Base-by-base conservation (phyloP, 805 yeast genomes). In the Candida suzukii region DNA sequence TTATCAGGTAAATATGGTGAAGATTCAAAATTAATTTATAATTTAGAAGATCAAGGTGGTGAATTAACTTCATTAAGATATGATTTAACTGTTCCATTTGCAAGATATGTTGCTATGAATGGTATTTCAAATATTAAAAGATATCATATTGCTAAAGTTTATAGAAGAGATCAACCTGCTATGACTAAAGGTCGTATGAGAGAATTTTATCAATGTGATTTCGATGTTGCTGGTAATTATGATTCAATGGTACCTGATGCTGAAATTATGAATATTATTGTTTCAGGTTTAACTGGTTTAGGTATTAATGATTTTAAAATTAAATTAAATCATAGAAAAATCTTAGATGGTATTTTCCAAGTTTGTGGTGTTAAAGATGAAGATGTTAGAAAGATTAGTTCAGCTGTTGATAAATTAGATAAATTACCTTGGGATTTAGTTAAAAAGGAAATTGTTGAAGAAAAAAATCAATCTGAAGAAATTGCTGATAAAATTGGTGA, bases 141-240 rank as follows among this genome's bases (percentile, higher is more conserved):
- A 60, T 93, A 80, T 62, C 99, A 93, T 67, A 87, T 93, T 49
- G 99, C 99, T 52, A 93, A 93, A 64, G 99, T 93, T 41, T 93
- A 93, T 68, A 81, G 99, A 70, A 84, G 99, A 67, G 99, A 93
- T 62, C 99, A 93, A 67, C 99, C 99, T 5, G 99, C 99, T 9
- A 93, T 93, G 99, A 91, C 98, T 39, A 93, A 93, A 67, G 99
- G 99, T 46, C 79, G 99, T 67, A 93, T 93, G 99, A 85, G 99
- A 76, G 99, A 93, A 66, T 93, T 93, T 58, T 93, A 93, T 65
- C 99, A 93, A 68, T 93, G 99, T 71, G 99, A 93, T 68, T 86
- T 93, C 55, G 99, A 93, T 64, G 72, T 93, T 57, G 99, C 99
- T 19, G 99, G 99, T 40, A 65, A 63, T 43, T 91, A 84, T 61